These are phyloP conservation scores for Botryosphaeria dothidea DNA, from an alignment of 2,329 filamentous ascomycete genomes.

Conservation along the genomic window DNA sequence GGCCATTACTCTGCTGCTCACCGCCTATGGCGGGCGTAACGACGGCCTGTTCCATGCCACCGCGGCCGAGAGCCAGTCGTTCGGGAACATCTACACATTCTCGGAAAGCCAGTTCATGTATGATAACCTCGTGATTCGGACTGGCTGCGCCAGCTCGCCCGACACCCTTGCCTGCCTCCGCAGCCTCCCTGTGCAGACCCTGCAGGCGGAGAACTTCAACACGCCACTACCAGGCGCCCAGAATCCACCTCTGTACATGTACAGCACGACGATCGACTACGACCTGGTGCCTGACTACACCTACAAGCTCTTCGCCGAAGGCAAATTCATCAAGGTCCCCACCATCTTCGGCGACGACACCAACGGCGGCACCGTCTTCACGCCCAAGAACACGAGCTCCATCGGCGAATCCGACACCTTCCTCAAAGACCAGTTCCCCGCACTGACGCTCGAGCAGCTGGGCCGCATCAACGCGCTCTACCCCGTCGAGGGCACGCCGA, in stretches of 20 bases:
- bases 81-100: slow-evolving; percentile 50
- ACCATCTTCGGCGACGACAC: slow-evolving; percentile 58
- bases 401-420: slow-evolving; percentile 55
- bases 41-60: slow-evolving; percentile 55
- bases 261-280: slow-evolving; percentile 53
- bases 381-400: slow-evolving; percentile 51
- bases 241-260: slow-evolving; percentile 50
- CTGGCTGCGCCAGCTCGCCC: slow-evolving; percentile 43
- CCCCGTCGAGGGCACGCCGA: slow-evolving; percentile 45
- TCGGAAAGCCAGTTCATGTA: slow-evolving; percentile 54
- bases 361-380: slow-evolving; percentile 67
- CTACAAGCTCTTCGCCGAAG: slow-evolving; percentile 49
- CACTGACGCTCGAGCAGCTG: slow-evolving; percentile 54
- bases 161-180: slow-evolving; percentile 54
- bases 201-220: slow-evolving; percentile 50
- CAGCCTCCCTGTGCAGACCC: slow-evolving; percentile 40
- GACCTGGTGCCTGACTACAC: slow-evolving; percentile 55
- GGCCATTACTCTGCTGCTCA: slow-evolving; percentile 27
- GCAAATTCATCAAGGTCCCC: slow-evolving; percentile 54
- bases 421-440: slow-evolving; percentile 60
- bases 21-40: slow-evolving; percentile 50
- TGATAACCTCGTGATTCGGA: slow-evolving; percentile 52
- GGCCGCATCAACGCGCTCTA: slow-evolving; percentile 56
- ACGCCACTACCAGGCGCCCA: slow-evolving; percentile 48
- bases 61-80: slow-evolving; percentile 56